Evolutionary conservation across 352 stramenopile genomes (phyloP), one percentile per base, ranked within the genome.

Genomic region (Phytopythium ostracodes): DNA sequence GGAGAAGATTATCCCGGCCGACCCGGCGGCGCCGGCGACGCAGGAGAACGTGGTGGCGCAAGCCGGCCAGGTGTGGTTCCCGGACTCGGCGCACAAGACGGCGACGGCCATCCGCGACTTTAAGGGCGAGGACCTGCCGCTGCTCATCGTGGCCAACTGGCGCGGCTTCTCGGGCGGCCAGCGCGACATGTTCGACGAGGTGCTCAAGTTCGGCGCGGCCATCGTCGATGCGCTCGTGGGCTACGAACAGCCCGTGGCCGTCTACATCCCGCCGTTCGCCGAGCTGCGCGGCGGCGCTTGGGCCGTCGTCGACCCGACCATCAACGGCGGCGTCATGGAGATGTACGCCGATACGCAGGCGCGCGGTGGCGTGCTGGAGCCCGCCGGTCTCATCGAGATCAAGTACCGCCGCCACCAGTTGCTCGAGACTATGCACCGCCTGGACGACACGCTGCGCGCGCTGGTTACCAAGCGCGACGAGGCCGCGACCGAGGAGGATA

Each of bases 71-170:
- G 98, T 99, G 47, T 99, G 98, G 98, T 99, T 99, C 87, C 98
- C 98, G 0, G 98, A 99, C 81, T 99, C 96, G 68, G 97, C 97
- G 22, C 98, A 99, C 91, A 99, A 99, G 87, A 99, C 98, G 36
- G 97, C 98, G 27, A 98, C 98, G 65, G 98, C 98, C 31, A 99
- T 99, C 79, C 93, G 94, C 63, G 98, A 99, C 86, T 99, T 99
- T 77, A 88, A 98, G 67, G 95, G 94, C 27, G 98, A 99, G 73
- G 97, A 99, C 67, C 80, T 99, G 49, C 98, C 98, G 61, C 79
- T 99, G 22, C 99, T 99, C 64, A 98, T 99, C 60, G 98, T 99
- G 62, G 97, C 98, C 44, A 99, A 99, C 86, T 99, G 98, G 98
- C 89, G 98, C 71, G 98, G 98, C 51, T 99, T 99, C 81, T 99